Base-by-base conservation (phyloP, 768 basidiomycete genomes). In the Pisolithus sp. region DNA sequence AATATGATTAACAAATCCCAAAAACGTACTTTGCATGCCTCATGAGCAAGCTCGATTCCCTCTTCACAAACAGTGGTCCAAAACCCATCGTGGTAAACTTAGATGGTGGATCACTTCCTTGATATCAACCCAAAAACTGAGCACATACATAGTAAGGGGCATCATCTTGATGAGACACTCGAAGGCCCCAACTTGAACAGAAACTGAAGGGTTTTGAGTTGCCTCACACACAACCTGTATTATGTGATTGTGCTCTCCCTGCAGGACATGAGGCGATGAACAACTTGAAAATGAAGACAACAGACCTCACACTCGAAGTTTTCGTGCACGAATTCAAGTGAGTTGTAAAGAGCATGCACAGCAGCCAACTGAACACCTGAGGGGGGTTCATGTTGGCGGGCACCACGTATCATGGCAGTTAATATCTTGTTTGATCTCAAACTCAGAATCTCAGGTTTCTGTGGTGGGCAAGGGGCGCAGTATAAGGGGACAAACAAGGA, bases 201-300 rank as follows among this genome's bases (percentile, higher is more conserved):
- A 68, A 3, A 87, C 81, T 2, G 83, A 70, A 1, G 78, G 54
- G 59, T 85, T 93, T 68, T 98, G 96, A 0, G 96, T 98, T 0
- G 95, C 95, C 65, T 98, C 96, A 65, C 96, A 99, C 17, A 98
- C 89, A 39, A 98, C 93, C 74, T 99, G 96, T 96, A 99, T 99
- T 70, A 99, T 98, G 73, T 96, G 97, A 72, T 98, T 99, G 46
- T 95, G 83, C 70, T 99, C 96, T 59, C 96, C 96, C 93, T 98
- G 63, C 13, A 53, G 24, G 48, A 34, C 49, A 31, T 39, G 44
- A 37, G 54, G 57, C 31, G 43, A 45, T 31, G 48, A 43, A 20
- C 8, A 40, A 39, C 34, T 24, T 37, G 12, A 39, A 23, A 34
- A 39, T 24, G 23, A 49, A 56, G 50, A 28, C 48, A 36, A 74